Percentiles rank a stretch among this genome's conserved stretches.
phyloP scores from a whole-genome alignment of 768 basidiomycete species.

The Saitozyma podzolica region DNA sequence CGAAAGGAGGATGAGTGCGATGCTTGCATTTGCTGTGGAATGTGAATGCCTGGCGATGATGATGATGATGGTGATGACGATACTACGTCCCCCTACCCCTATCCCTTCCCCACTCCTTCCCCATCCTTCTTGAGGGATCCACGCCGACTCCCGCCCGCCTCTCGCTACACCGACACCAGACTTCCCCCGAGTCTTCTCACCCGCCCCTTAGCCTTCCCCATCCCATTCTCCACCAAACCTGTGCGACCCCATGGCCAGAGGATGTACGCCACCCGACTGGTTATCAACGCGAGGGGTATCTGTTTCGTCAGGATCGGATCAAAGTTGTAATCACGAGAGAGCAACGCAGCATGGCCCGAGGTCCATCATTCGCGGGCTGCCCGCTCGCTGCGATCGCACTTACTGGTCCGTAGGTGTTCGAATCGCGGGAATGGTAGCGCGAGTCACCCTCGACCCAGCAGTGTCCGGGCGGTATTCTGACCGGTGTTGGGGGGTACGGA shows the following conservation, averaged over 20 bases:
- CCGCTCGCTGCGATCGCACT: slow-evolving; percentile 10
- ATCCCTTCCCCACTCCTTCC: no score
- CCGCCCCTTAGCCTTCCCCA: slow-evolving; percentile 40
- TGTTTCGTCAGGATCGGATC: slow-evolving; percentile 7
- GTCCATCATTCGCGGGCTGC: no score
- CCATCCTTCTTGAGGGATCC: no score
- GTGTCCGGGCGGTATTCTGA: slow-evolving; percentile 51
- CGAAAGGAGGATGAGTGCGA: no score
- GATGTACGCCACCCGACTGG: slow-evolving; percentile 44
- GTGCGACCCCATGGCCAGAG: slow-evolving; percentile 48
- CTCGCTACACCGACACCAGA: neutral
- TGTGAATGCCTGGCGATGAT: no score
- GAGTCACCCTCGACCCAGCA: slow-evolving; percentile 55
- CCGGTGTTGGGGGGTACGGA: slow-evolving; percentile 44
- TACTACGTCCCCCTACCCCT: no score
- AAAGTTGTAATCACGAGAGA: neutral
- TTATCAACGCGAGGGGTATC: slow-evolving; percentile 51
- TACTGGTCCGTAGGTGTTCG: slow-evolving; percentile 53
- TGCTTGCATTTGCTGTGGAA: no score
- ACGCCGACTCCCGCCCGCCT: no score
- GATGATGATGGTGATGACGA: no score
- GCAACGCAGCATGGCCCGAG: no score
- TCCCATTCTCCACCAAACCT: slow-evolving; percentile 30
- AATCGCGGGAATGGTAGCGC: slow-evolving; percentile 47
- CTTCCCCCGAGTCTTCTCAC: slow-evolving; percentile 24